phyloP scores from a whole-genome alignment of 345 rosid species.

The Euphorbia pulcherrima region DNA sequence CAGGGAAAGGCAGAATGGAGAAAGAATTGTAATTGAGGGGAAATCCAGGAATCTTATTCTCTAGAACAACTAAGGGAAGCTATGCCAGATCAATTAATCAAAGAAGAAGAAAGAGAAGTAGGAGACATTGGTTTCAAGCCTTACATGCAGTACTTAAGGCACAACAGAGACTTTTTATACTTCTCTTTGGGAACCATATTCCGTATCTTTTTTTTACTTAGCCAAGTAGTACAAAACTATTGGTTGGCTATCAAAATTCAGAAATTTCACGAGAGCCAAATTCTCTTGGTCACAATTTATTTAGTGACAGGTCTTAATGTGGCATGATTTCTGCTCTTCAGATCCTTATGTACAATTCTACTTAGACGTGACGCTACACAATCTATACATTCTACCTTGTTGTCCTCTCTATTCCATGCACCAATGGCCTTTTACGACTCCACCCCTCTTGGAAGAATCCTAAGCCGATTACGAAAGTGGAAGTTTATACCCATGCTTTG shows the following conservation, averaged over 20 bases:
- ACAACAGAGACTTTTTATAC: conserved; percentile 30
- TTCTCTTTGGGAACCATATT: conserved; percentile 17
- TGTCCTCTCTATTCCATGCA: conserved; percentile 40
- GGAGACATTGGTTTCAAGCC: conserved; percentile 53
- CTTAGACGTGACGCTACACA: conserved; percentile 31
- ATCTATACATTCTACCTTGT: conserved; percentile 28
- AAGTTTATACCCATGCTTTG: background rate
- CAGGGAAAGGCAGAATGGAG: background rate
- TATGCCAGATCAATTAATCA: conserved; percentile 42
- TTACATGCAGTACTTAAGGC: conserved; percentile 41
- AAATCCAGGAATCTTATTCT: conserved; percentile 22
- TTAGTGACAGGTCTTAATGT: conserved; percentile 17
- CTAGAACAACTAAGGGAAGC: conserved; percentile 16
- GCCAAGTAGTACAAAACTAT: conserved; percentile 36
- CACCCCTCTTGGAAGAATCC: conserved; percentile 53
- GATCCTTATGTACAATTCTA: conserved; percentile 22
- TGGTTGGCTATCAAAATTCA: conserved; percentile 39
- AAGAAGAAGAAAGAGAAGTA: conserved; percentile 47
- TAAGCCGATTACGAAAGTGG: conserved; percentile 43
- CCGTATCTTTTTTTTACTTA: conserved; percentile 25
- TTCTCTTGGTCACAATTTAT: conserved; percentile 24
- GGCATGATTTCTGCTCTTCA: conserved; percentile 26
- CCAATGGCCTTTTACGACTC: conserved; percentile 51
- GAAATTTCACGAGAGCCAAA: conserved; percentile 19
- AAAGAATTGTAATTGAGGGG: conserved; percentile 19